Conservation (phyloP, 2,329 filamentous ascomycete species). For the Diaporthe sp. region DNA sequence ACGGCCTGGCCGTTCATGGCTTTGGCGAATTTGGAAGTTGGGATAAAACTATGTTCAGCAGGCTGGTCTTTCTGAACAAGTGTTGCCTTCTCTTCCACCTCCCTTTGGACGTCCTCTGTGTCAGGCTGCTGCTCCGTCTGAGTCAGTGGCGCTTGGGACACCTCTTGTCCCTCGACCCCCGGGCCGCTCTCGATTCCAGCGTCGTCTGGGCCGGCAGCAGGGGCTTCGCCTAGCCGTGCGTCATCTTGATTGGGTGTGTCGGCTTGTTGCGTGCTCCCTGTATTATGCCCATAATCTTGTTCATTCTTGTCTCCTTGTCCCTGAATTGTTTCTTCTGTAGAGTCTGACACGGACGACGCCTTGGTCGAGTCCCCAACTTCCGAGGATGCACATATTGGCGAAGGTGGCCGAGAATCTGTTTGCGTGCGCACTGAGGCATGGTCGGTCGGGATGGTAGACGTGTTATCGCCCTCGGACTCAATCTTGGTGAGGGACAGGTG, state of each 20-base stretch:
- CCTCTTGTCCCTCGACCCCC: slow-evolving; percentile 34
- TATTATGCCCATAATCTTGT: slow-evolving; percentile 13
- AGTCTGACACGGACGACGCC: slow-evolving; percentile 74
- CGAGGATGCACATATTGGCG: slow-evolving; percentile 66
- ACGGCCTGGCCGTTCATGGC: slow-evolving; percentile 39
- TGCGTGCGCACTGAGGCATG: slow-evolving; percentile 61
- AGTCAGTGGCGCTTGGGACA: slow-evolving; percentile 34
- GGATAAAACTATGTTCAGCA: slow-evolving; percentile 41
- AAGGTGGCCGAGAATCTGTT: slow-evolving; percentile 70
- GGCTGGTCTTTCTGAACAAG: slow-evolving; percentile 20
- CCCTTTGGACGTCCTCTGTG: slow-evolving; percentile 18
- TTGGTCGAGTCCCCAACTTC: slow-evolving; percentile 72
- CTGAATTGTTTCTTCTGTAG: slow-evolving; percentile 71
- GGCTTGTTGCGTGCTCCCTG: slow-evolving; percentile 35
- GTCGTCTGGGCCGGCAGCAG: slow-evolving; percentile 20
- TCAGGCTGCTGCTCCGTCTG: slow-evolving; percentile 32
- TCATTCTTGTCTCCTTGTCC: slow-evolving; percentile 52
- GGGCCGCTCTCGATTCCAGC: slow-evolving; percentile 13
- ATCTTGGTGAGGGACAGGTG: slow-evolving; percentile 59
- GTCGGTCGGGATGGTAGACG: slow-evolving; percentile 62
- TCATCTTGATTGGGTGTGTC: slow-evolving; percentile 36
- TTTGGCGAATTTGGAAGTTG: slow-evolving; percentile 47
- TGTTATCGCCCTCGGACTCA: slow-evolving; percentile 69
- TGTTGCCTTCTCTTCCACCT: slow-evolving; percentile 24
- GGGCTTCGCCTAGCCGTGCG: slow-evolving; percentile 18